Base-by-base conservation (phyloP, 1,284 basidiomycete genomes). In the Cryptococcus hybrid region DNA sequence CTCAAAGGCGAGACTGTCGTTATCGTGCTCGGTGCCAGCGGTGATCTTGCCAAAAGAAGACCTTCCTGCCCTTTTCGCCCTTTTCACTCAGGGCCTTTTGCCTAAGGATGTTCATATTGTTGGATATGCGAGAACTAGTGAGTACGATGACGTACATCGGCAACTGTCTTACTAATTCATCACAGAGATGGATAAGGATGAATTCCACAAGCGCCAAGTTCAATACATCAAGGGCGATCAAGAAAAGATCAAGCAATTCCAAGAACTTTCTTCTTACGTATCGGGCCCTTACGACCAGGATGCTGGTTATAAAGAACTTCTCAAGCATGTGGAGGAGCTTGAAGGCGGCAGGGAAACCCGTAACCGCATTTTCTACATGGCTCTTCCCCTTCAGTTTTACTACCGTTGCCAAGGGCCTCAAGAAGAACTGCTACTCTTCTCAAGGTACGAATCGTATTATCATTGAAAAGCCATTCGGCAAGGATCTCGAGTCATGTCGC, bases 41-140 rank as follows among this genome's bases (percentile, higher is more conserved):
- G 95, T 53, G 95, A 99, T 83, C 84, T 99, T 52, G 96, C 95
- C 60, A 97, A 97, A 88, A 99, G 83, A 99, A 99, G 92, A 97
- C 94, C 8, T 90, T 93, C 78, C 93, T 13, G 93, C 93, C 43
- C 83, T 97, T 61, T 96, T 95, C 76, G 87, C 86, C 59, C 86
- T 97, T 65, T 95, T 85, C 82, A 83, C 83, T 66, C 85, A 86
- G 68, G 85, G 84, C 49, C 88, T 87, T 80, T 84, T 97, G 30
- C 92, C 93, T 44, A 82, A 83, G 58, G 88, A 86, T 75, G 83
- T 89, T 66, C 87, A 88, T 79, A 92, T 97, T 77, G 86, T 97
- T 59, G 93, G 93, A 48, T 97, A 97, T 77, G 93, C 93, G 35
- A 86, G 93, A 65, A 93, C 93, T 39, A 94, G 73, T 74, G 66